Conservation (phyloP, 169 alveolate genomes). For the Plasmodium vivax region DNA sequence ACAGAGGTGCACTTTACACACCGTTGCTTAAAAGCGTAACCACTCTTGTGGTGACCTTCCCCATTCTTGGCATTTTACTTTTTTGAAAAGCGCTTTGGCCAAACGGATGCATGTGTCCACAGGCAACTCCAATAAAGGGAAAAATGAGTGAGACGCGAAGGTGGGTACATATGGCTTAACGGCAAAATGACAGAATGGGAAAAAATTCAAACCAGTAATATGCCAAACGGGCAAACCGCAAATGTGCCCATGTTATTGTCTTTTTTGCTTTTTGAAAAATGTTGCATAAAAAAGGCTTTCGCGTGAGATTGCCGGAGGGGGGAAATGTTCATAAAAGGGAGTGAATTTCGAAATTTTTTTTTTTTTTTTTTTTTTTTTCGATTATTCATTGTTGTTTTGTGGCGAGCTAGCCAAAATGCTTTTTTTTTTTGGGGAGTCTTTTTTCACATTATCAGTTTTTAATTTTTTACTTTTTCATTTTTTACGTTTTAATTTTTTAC, state of each 20-base stretch:
- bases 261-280: background rate
- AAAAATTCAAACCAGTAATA: background rate
- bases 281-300: background rate
- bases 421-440: background rate
- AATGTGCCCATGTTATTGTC: background rate
- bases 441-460: background rate
- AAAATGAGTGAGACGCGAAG: background rate
- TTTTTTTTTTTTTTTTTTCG: background rate
- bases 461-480: no score
- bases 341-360: background rate
- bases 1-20: background rate
- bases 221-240: background rate
- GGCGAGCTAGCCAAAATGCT: background rate
- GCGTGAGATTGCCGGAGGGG: background rate
- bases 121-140: background rate
- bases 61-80: background rate
- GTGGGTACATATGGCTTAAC: background rate
- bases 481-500: background rate
- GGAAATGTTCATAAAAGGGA: background rate
- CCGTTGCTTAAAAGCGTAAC: background rate
- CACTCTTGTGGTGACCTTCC: background rate
- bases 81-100: background rate
- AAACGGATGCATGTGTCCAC: background rate
- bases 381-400: slow-evolving; percentile 1
- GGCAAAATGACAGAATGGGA: background rate